Percentiles rank a stretch among this genome's conserved stretches.
Evolutionary conservation across 2,329 filamentous ascomycete genomes (phyloP).

Genomic region (Pseudocercospora vitis): DNA sequence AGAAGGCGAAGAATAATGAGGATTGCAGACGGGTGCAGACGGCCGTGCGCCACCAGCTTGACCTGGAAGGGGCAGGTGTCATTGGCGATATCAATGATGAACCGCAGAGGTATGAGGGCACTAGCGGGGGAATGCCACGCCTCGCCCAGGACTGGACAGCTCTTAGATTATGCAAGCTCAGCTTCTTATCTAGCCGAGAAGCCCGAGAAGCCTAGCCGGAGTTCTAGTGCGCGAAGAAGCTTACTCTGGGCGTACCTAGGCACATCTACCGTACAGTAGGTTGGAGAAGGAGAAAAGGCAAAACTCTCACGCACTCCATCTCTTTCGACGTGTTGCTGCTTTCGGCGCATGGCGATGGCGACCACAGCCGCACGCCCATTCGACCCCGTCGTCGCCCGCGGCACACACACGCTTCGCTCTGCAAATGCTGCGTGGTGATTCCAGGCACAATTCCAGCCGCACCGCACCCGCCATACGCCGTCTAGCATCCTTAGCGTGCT

Average conservation of each 20-base stretch:
- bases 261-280: not conserved
- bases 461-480: not conserved
- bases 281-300: too few species aligned
- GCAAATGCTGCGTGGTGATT: not conserved
- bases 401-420: not conserved
- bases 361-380: too few species aligned
- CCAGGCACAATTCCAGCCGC: not conserved
- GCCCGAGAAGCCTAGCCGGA: not conserved
- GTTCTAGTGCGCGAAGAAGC: not conserved
- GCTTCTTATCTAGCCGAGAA: conserved; percentile 2
- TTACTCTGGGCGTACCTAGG: not conserved
- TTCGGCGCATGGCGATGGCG: too few species aligned
- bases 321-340: too few species aligned
- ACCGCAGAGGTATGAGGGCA: not conserved
- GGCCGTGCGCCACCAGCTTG: not conserved
- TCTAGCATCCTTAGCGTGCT: not conserved
- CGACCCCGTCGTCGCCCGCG: too few species aligned
- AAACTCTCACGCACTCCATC: too few species aligned
- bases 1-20: not conserved
- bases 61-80: not conserved
- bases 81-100: not conserved
- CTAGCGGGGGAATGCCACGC: conserved; percentile 2
- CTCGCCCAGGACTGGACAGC: not conserved
- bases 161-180: not conserved
- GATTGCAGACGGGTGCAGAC: not conserved